Conservation (phyloP, 305 asterid species). For the Fraxinus paxiana region DNA sequence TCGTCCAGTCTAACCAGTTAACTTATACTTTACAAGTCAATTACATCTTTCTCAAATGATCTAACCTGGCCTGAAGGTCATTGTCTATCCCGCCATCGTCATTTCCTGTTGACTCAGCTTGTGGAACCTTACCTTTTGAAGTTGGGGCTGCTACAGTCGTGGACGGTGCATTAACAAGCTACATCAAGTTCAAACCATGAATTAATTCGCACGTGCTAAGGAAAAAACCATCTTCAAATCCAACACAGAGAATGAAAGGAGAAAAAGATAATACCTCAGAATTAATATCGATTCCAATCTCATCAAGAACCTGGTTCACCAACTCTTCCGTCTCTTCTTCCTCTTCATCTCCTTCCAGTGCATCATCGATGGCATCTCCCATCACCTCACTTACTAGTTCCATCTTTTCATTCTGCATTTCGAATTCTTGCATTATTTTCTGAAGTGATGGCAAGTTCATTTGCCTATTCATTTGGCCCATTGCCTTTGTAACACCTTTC, state of each 20-base stretch:
- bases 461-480: slow-evolving; percentile 98
- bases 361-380: slow-evolving; percentile 98
- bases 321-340: slow-evolving; percentile 95
- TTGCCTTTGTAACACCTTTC: slow-evolving; percentile 98
- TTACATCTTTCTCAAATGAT: slow-evolving; percentile 91
- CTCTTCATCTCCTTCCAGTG: slow-evolving; percentile 97
- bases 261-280: slow-evolving; percentile 56
- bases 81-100: slow-evolving; percentile 88
- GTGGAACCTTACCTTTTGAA: slow-evolving; percentile 70
- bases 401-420: slow-evolving; percentile 94
- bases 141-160: slow-evolving; percentile 80
- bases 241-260: neutral
- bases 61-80: slow-evolving; percentile 97
- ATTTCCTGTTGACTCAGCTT: slow-evolving; percentile 74
- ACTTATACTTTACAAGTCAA: slow-evolving; percentile 26
- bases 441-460: slow-evolving; percentile 96
- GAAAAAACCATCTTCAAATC: neutral
- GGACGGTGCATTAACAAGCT: slow-evolving; percentile 94
- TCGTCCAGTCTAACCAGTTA: slow-evolving; percentile 19
- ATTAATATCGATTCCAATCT: slow-evolving; percentile 86
- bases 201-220: neutral
- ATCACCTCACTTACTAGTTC: slow-evolving; percentile 88
- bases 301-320: slow-evolving; percentile 95
- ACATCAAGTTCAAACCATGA: slow-evolving; percentile 29
- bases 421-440: slow-evolving; percentile 97